A percentile compares a stretch with the other conserved stretches of the same genome.
Conservation (phyloP, 495 filamentous ascomycete genomes). For the Trichoderma erinaceum region DNA sequence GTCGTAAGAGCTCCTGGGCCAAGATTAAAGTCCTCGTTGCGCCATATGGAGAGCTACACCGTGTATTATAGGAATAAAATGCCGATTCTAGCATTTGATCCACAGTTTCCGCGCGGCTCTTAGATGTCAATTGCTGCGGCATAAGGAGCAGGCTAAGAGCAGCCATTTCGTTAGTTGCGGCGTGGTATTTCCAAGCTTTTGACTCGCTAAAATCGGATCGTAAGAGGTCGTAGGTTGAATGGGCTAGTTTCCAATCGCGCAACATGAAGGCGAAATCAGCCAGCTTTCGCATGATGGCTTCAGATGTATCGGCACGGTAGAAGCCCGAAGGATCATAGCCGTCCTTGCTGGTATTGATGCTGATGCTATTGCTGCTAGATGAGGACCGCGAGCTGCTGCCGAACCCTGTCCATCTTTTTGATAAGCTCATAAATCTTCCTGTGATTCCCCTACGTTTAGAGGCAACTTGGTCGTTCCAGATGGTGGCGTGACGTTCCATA, state of each 20-base stretch:
- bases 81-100: conserved; percentile 83
- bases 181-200: conserved; percentile 94
- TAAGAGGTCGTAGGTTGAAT: conserved; percentile 83
- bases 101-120: conserved; percentile 67
- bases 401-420: conserved; percentile 78
- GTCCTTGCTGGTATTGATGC: conserved; percentile 33
- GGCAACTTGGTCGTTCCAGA: conserved; percentile 98
- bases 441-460: conserved; percentile 78
- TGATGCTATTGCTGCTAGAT: conserved; percentile 23
- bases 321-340: conserved; percentile 82
- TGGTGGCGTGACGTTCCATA: conserved; percentile 84
- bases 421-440: conserved; percentile 86
- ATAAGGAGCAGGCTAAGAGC: conserved; percentile 75
- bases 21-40: conserved; percentile 71
- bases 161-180: conserved; percentile 87
- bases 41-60: conserved; percentile 67
- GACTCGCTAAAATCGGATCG: conserved; percentile 84
- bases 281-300: conserved; percentile 86
- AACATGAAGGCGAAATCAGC: conserved; percentile 96
- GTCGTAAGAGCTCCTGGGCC: conserved; percentile 71
- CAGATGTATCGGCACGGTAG: conserved; percentile 75
- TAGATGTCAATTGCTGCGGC: conserved; percentile 61
- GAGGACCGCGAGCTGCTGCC: conserved; percentile 47
- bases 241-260: conserved; percentile 87
- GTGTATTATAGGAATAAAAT: conserved; percentile 83